phyloP scores from a whole-genome alignment of 2,329 filamentous ascomycete genomes.

The Pyricularia grisea region DNA sequence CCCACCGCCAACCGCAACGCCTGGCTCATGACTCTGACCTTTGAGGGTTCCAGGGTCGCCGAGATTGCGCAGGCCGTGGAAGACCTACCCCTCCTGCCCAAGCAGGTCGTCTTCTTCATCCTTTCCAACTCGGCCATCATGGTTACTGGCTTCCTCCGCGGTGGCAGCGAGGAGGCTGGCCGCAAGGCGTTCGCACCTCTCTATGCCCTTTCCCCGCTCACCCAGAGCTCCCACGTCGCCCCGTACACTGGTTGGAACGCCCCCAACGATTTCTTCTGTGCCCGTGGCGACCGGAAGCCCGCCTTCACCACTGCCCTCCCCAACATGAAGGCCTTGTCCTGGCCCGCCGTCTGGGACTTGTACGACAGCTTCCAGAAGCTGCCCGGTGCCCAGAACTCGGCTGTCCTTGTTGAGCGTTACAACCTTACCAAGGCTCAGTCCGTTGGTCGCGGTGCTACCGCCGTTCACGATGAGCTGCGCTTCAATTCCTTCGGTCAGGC shows the following conservation, averaged over 20 bases:
- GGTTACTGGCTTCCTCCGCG: not conserved
- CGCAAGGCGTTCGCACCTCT: not conserved
- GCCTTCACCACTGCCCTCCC: not conserved
- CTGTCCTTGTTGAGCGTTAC: not conserved
- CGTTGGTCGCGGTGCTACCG: not conserved
- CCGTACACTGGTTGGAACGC: not conserved
- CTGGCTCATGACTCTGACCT: not conserved
- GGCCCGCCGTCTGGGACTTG: not conserved
- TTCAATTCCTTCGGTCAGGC: not conserved
- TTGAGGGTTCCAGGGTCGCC: not conserved
- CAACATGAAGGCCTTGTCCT: not conserved
- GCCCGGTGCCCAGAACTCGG: not conserved
- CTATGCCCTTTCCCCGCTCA: not conserved
- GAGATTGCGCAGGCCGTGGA: not conserved
- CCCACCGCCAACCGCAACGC: not conserved
- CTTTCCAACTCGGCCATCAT: not conserved
- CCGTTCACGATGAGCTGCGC: not conserved
- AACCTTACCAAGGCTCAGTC: not conserved
- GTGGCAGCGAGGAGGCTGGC: not conserved
- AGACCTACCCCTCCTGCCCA: not conserved
- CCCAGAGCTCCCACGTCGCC: not conserved
- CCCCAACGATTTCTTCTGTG: not conserved
- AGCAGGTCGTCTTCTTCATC: not conserved
- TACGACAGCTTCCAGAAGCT: not conserved
- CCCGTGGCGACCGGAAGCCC: not conserved